Conservation (phyloP, 2,329 filamentous ascomycete species). For the Hortaea werneckii region DNA sequence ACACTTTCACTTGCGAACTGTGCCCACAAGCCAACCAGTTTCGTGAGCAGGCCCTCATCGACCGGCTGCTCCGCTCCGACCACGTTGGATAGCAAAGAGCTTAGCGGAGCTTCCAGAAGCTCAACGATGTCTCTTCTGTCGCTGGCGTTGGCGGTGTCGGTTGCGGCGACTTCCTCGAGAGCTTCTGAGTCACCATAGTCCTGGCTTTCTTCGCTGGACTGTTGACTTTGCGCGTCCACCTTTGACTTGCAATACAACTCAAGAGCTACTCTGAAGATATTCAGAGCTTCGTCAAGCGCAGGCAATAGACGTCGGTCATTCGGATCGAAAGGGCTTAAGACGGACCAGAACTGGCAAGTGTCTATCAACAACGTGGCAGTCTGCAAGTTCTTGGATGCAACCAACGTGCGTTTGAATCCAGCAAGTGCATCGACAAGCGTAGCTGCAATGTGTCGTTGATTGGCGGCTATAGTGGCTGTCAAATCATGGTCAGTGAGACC, state of each 20-base stretch:
- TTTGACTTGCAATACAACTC: slow-evolving; percentile 11
- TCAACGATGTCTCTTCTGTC: slow-evolving; percentile 24
- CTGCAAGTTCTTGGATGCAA: slow-evolving; percentile 20
- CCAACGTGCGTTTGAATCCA: slow-evolving; percentile 41
- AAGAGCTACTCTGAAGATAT: slow-evolving; percentile 36
- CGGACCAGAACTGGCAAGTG: slow-evolving; percentile 29
- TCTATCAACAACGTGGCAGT: slow-evolving; percentile 21
- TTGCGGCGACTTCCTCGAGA: slow-evolving; percentile 34
- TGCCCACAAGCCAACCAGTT: slow-evolving; percentile 46
- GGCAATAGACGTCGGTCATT: slow-evolving; percentile 28
- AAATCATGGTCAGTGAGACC: slow-evolving; percentile 38
- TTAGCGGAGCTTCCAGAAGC: slow-evolving; percentile 39
- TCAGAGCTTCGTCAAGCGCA: slow-evolving; percentile 40
- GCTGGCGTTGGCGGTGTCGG: background rate
- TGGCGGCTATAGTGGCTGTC: slow-evolving; percentile 43
- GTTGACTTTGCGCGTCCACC: slow-evolving; percentile 21
- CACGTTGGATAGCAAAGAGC: slow-evolving; percentile 48
- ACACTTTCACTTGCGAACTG: slow-evolving; percentile 40
- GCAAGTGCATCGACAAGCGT: slow-evolving; percentile 43
- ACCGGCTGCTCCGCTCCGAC: slow-evolving; percentile 49
- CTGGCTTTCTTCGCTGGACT: slow-evolving; percentile 49
- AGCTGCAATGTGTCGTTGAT: slow-evolving; percentile 48
- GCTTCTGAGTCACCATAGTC: slow-evolving; percentile 52
- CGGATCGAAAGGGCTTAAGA: slow-evolving; percentile 45
- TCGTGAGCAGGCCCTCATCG: slow-evolving; percentile 44